These are phyloP conservation scores for Penicillium aurantiogriseum DNA, from an alignment of 2,329 filamentous ascomycete species.

Conservation along the genomic window DNA sequence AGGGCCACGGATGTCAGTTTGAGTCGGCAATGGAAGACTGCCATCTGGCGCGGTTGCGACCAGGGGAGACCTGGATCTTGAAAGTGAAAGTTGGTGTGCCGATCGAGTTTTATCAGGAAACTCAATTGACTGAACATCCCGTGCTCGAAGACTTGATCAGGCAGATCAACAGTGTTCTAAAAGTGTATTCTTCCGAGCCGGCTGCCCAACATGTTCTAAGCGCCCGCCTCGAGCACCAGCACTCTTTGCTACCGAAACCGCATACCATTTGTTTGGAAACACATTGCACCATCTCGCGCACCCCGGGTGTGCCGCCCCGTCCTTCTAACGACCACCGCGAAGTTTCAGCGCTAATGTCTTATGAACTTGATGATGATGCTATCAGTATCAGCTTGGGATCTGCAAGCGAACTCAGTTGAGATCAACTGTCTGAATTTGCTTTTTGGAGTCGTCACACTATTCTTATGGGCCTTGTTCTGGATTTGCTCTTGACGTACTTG, in stretches of 20 bases:
- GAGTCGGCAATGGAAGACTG: constrained; percentile 22
- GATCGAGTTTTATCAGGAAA: constrained; percentile 3
- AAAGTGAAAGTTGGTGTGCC: constrained; percentile 27
- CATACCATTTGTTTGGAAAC: constrained; percentile 24
- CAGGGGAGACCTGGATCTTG: constrained; percentile 34
- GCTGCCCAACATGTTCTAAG: constrained; percentile 25
- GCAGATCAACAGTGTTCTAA: constrained; percentile 32
- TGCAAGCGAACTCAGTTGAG: constrained; percentile 7
- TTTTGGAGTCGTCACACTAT: neutral
- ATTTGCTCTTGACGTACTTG: neutral
- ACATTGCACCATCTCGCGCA: constrained; percentile 23
- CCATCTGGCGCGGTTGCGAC: constrained; percentile 24
- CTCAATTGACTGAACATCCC: constrained; percentile 6
- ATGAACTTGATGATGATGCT: constrained; percentile 9
- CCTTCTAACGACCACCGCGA: neutral
- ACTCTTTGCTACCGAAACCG: constrained; percentile 31
- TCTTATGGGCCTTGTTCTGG: neutral
- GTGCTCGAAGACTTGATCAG: constrained; percentile 27
- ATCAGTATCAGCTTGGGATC: constrained; percentile 10
- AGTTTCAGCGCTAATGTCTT: neutral
- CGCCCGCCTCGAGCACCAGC: constrained; percentile 31
- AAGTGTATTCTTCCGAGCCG: constrained; percentile 14
- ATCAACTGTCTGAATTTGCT: neutral
- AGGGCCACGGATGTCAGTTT: constrained; percentile 25
- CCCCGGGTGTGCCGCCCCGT: neutral